Conservation (phyloP, 345 rosid species). For the Hevea brasiliensis region DNA sequence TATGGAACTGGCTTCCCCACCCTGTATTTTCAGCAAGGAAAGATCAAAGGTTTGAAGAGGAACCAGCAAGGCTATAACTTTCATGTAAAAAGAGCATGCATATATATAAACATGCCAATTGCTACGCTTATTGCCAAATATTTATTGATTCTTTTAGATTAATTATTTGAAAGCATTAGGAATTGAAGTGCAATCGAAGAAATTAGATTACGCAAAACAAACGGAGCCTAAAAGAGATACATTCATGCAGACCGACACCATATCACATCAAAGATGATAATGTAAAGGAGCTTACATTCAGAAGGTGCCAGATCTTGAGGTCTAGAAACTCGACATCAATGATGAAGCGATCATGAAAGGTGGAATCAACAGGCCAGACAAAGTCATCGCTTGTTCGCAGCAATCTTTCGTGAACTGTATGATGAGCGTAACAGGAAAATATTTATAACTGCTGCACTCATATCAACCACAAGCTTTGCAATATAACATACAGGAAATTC, state of each 20-base stretch:
- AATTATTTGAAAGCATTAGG: too few relatives aligned
- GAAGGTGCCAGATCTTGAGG: constrained; percentile 62
- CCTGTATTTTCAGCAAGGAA: constrained; percentile 41
- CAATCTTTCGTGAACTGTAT: constrained; percentile 65
- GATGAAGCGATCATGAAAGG: constrained; percentile 63
- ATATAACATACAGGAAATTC: neutral
- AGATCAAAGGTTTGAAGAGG: neutral
- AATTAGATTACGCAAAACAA: too few relatives aligned
- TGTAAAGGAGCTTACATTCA: constrained; percentile 53
- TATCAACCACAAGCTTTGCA: constrained; percentile 6
- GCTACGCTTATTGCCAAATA: neutral
- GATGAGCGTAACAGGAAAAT: constrained; percentile 14
- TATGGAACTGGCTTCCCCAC: constrained; percentile 61
- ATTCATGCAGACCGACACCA: neutral
- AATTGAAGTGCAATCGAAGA: too few relatives aligned
- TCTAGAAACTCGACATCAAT: constrained; percentile 94
- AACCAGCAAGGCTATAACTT: too few relatives aligned
- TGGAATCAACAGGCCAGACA: constrained; percentile 74
- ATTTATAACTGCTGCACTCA: neutral
- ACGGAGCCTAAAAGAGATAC: too few relatives aligned
- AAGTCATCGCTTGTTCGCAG: constrained; percentile 77
- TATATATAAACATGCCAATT: neutral
- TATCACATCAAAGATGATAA: neutral
- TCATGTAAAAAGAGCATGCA: too few relatives aligned
- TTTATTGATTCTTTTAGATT: neutral